These are phyloP conservation scores for Penicillium sp. DNA, from an alignment of 2,329 filamentous ascomycete species.

Conservation along the genomic window DNA sequence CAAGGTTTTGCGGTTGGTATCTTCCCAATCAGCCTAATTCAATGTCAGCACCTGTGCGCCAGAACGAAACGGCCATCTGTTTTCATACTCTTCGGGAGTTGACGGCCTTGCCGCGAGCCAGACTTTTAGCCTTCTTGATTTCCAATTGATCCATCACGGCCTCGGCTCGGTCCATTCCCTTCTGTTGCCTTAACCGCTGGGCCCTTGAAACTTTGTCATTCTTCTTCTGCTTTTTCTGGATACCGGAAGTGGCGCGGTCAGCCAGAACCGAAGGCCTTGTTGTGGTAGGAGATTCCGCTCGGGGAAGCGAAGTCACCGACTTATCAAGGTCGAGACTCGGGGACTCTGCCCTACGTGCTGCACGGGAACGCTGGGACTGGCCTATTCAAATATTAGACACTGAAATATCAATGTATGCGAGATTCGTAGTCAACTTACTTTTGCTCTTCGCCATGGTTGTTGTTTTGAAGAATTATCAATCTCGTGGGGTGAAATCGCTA, in stretches of 20 bases:
- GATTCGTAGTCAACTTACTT: constrained; percentile 22
- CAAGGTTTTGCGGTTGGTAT: constrained; percentile 37
- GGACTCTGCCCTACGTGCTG: constrained; percentile 56
- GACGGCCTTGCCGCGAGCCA: constrained; percentile 48
- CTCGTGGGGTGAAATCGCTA: constrained; percentile 33
- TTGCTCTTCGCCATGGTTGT: constrained; percentile 42
- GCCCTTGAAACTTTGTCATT: constrained; percentile 51
- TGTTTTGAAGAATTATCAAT: constrained; percentile 20
- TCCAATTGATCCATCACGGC: constrained; percentile 54
- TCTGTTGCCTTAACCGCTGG: constrained; percentile 54
- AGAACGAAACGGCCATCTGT: background rate
- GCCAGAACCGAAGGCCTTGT: constrained; percentile 48
- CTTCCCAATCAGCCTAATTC: constrained; percentile 42
- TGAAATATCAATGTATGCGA: background rate
- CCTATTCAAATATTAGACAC: constrained; percentile 37
- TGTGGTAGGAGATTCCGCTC: constrained; percentile 38
- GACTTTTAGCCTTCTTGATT: constrained; percentile 55
- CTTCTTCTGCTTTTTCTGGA: constrained; percentile 52
- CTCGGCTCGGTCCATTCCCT: constrained; percentile 56
- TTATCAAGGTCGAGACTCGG: constrained; percentile 55
- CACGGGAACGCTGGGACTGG: constrained; percentile 56
- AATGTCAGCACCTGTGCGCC: constrained; percentile 16
- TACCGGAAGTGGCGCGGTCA: constrained; percentile 50
- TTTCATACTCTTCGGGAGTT: constrained; percentile 47
- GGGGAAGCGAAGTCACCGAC: constrained; percentile 45